Base-by-base conservation (phyloP, 176 grass and related monocot genomes). In the Tillandsia fasciculata region DNA sequence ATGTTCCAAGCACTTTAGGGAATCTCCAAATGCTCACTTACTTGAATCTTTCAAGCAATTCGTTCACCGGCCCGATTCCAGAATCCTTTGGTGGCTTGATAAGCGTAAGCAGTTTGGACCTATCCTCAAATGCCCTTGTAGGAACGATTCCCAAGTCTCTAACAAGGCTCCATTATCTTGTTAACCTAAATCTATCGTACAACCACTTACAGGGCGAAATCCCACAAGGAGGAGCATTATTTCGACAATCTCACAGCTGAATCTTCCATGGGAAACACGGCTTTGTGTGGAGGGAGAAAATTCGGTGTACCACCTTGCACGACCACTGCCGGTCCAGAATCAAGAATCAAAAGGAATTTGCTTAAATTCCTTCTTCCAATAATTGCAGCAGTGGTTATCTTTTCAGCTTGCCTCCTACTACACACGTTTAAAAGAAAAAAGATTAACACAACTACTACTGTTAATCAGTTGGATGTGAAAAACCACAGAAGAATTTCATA, bases 231-330 rank as follows among this genome's bases (percentile, higher is more conserved):
- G 52, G 52, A 53, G 52, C 52, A 53, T n/a, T n/a, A n/a, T n/a
- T 53, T 53, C 11, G 52, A 53, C 12, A 81, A 81, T 48, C 80
- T 85, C 56, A 85, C 69, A 13, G 15, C 77, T 12, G 13, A 65
- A 73, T 85, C 78, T 49, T 81, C 77, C 48, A 85, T 77, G 78
- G 83, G 83, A 10, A 85, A 85, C 1, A 69, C 20, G 3, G 83
- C 69, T 12, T 57, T 85, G 0, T 85, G 83, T 0, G 78, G 83
- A 3, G 56, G 72, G 64, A 78, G 78, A 4, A 54, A 24, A 4
- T 50, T 51, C 54, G 83, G 74, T 69, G 72, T 81, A 69, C 18
- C 64, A 4, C 65, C 51, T 50, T 85, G 78, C 13, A 11, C 52
- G 3, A 14, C 10, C 0, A 53, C 10, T 14, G 10, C 14, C 8